Base-by-base conservation (phyloP, 805 yeast genomes). In the Ogataea glucozyma region DNA sequence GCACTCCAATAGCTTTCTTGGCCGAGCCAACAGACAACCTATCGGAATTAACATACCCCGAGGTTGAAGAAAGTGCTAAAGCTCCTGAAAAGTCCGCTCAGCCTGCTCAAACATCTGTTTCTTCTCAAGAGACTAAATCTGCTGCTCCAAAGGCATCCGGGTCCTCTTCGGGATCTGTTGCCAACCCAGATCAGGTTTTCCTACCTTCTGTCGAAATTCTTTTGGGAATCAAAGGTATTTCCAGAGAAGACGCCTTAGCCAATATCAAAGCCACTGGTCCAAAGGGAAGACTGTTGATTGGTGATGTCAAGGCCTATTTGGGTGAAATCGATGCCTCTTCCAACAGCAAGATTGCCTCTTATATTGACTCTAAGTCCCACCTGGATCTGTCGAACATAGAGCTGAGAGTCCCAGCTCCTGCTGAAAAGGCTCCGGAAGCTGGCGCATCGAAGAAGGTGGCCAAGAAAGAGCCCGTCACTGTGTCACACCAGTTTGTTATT, bases 1-100 rank as follows among this genome's bases (percentile, higher is more conserved):
- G 97, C n/a, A 70, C 75, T 32, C 84, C 96, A 21, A 91, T 91
- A 67, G 99, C 97, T 0, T 80, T 79, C 41, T 53, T 87, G 44
- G 97, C 97, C 10, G 98, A 90, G 53, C 82, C 79, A 1, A 95
- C 80, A 26, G 99, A 93, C 60, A 95, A 90, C 59, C 60, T 91
- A 48, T 59, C 78, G 8, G 65, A 78, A 12, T 68, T 89, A 49
- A 81, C 78, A 51, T 62, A 73, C 46, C 95, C 96, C 12, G 61
- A 64, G 19, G 57, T 72, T 39, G 69, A 64, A 29, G 56, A 54
- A 11, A 56, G 61, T 11, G 22, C 52, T 11, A 48, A 60, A 13
- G 31, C 50, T 6, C 24, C 61, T 16, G 32, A 47, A 7, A 29
- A 53, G 22, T 47, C 51, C 16, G 33, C 55, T 13, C 45, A 39